Conservation (phyloP, 306 rosid genomes). For the Luffa aegyptiaca region DNA sequence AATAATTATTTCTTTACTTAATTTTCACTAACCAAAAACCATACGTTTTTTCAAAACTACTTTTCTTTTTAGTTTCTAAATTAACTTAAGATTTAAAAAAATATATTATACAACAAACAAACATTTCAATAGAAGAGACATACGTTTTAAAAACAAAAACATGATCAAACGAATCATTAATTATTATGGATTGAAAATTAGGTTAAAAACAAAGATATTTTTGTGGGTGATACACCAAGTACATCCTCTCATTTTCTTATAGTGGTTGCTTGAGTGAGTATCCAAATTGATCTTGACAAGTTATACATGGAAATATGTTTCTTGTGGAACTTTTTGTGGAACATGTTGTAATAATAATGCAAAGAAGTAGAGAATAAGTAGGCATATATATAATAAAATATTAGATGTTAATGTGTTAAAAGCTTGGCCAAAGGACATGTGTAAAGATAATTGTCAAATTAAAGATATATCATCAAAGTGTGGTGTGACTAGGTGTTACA, state of each 20-base stretch:
- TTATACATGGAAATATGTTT: not conserved
- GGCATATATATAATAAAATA: not conserved
- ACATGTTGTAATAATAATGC: not conserved
- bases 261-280: not conserved
- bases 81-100: too few species aligned
- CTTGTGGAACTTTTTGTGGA: not conserved
- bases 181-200: too few species aligned
- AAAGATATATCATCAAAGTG: not conserved
- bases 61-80: too few species aligned
- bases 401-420: not conserved
- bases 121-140: too few species aligned
- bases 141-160: too few species aligned
- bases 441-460: not conserved
- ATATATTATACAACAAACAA: too few species aligned
- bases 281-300: not conserved
- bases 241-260: not conserved
- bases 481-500: too few species aligned
- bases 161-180: too few species aligned
- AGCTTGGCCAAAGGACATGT: not conserved
- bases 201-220: not conserved
- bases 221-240: not conserved
- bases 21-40: too few species aligned
- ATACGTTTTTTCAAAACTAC: too few species aligned
- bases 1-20: too few species aligned
- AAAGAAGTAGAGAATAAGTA: not conserved